These are phyloP conservation scores for Candida smagusa DNA, from an alignment of 1,139 yeast species.

Conservation along the genomic window DNA sequence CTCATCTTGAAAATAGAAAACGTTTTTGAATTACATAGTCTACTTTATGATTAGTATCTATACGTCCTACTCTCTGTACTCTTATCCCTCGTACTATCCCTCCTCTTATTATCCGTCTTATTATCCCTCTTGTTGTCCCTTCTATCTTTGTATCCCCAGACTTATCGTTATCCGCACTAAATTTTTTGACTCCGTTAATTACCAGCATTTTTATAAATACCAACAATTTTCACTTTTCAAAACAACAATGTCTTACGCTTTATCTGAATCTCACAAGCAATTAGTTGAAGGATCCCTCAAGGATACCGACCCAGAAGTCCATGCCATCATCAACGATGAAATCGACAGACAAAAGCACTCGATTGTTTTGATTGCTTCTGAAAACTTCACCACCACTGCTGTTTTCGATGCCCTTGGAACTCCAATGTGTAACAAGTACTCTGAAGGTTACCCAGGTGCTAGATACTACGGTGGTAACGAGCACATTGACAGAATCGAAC, in stretches of 20 bases:
- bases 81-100: too few species aligned
- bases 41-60: too few species aligned
- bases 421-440: constrained; percentile 90
- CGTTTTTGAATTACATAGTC: too few species aligned
- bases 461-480: constrained; percentile 90
- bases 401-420: constrained; percentile 97
- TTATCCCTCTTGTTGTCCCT: background rate
- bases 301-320: constrained; percentile 83
- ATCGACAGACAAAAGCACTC: constrained; percentile 92
- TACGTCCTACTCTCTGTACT: too few species aligned
- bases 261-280: constrained; percentile 63
- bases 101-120: background rate
- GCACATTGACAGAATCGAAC: constrained; percentile 90
- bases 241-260: constrained; percentile 49
- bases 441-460: constrained; percentile 88
- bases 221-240: background rate
- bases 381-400: constrained; percentile 94
- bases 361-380: constrained; percentile 91
- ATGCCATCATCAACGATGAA: constrained; percentile 79
- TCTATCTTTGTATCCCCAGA: too few species aligned
- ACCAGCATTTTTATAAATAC: background rate
- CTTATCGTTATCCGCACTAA: background rate
- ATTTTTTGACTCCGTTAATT: constrained; percentile 1
- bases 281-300: constrained; percentile 66
- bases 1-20: too few species aligned